These are phyloP conservation scores for Emergomyces orientalis DNA, from an alignment of 2,329 filamentous ascomycete genomes.

Conservation along the genomic window DNA sequence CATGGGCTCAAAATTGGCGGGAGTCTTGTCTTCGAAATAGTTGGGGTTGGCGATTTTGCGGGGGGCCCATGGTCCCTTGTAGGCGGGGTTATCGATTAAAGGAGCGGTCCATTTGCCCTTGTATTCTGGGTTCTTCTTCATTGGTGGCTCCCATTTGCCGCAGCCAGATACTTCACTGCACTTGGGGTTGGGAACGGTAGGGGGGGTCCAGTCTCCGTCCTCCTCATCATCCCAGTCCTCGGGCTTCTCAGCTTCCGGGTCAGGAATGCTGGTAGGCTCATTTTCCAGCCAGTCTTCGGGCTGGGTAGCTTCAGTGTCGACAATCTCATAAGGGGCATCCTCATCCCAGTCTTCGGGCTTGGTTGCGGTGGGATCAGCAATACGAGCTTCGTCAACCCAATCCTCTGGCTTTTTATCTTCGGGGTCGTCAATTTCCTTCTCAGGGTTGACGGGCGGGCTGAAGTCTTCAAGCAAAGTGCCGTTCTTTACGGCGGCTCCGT, in stretches of 20 bases:
- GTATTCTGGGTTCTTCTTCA: constrained; percentile 91
- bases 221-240: constrained; percentile 99
- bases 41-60: constrained; percentile 94
- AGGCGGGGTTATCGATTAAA: constrained; percentile 90
- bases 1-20: constrained; percentile 95
- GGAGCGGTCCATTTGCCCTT: constrained; percentile 98
- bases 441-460: constrained; percentile 82
- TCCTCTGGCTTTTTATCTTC: constrained; percentile 89
- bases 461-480: constrained; percentile 94
- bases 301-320: constrained; percentile 82
- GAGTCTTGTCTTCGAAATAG: constrained; percentile 95
- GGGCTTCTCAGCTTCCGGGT: constrained; percentile 93
- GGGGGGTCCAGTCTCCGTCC: constrained; percentile 93
- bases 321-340: constrained; percentile 91
- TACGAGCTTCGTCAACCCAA: constrained; percentile 92
- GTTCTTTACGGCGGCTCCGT: constrained; percentile 78
- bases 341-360: constrained; percentile 99
- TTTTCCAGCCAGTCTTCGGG: constrained; percentile 95
- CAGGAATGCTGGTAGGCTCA: constrained; percentile 71
- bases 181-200: constrained; percentile 89
- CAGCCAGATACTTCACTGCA: constrained; percentile 89
- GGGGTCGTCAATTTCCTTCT: constrained; percentile 86
- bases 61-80: constrained; percentile 93
- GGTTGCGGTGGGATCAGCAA: constrained; percentile 80
- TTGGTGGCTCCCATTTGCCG: constrained; percentile 81